Base-by-base conservation (phyloP, 192 early-diverging fungal genomes). In the Spizellomyces punctatus region DNA sequence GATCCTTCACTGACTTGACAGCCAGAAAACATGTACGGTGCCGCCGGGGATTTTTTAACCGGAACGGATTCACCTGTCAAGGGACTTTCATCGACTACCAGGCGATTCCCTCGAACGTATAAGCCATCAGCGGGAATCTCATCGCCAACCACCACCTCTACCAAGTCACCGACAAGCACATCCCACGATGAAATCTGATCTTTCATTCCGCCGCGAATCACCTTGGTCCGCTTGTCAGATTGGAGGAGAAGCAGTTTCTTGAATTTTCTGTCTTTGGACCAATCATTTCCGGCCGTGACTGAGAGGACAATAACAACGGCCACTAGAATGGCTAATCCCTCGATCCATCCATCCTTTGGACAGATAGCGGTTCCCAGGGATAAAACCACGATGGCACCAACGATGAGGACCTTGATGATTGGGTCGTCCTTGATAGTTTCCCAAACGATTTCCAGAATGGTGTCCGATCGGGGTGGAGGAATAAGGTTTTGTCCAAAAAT, bases 211-310 rank as follows among this genome's bases (percentile, higher is more conserved):
- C 83, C 80, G 16, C 86, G 76, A 58, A 88, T 74, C 12, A 86
- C 86, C 59, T 82, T 84, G 57, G 67, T 71, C 22, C 75, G 75
- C 74, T 88, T 88, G 74, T 88, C 84, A 41, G 76, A 75, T 63
- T 88, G 84, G 58, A 88, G 67, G 58, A 86, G 64, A 64, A 86
- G 60, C 19, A 88, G 71, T 62, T 86, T 84, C 58, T 86, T 88
- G 73, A 88, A 88, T 63, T 88, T 88, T 47, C 74, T 61, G 72
- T 88, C 86, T 60, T 88, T 88, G 56, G 75, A 78, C 62, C 77
- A 88, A 59, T 88, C 86, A 71, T 88, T 88, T 45, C 84, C 84
- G 43, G 84, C 82, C 16, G 86, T 88, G 9, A 88, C 86, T 16
- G 72, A 66, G 22, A 88, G 63, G 6, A 88, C 86, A 49, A 88